Conservation (phyloP, 805 yeast genomes). For the Cyberlindnera euphorbiiphila region DNA sequence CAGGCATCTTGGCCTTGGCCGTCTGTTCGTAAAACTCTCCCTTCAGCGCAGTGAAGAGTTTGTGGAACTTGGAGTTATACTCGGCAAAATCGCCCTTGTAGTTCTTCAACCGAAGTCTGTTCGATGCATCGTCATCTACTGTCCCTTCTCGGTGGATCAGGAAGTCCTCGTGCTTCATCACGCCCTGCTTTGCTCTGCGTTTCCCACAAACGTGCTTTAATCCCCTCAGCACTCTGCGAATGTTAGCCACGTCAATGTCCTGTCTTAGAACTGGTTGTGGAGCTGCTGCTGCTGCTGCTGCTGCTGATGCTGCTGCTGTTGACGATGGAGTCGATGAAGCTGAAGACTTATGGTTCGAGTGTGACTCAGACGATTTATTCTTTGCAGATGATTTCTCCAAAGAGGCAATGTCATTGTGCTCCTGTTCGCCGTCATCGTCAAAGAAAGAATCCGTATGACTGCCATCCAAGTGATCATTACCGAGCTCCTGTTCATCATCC, state of each 20-base stretch:
- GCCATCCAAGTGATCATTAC: too few species aligned
- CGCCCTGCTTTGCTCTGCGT: conserved; percentile 19
- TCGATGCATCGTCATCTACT: conserved; percentile 17
- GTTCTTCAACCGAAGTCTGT: conserved; percentile 24
- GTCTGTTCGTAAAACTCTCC: conserved; percentile 8
- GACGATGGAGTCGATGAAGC: neutral
- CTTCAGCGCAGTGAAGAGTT: conserved; percentile 14
- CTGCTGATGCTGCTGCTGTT: conserved; percentile 2
- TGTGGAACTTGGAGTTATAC: conserved; percentile 19
- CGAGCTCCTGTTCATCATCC: too few species aligned
- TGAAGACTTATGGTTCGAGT: neutral
- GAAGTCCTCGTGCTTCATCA: conserved; percentile 18
- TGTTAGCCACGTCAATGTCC: conserved; percentile 26
- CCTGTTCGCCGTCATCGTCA: too few species aligned
- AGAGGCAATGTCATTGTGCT: too few species aligned
- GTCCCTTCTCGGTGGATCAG: conserved; percentile 14
- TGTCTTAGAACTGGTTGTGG: conserved; percentile 19
- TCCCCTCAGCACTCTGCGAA: conserved; percentile 15
- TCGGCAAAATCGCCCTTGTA: conserved; percentile 29
- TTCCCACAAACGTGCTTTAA: conserved; percentile 11
- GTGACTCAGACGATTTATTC: too few species aligned
- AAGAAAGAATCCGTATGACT: too few species aligned
- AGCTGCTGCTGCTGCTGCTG: conserved; percentile 2
- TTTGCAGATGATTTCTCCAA: neutral
- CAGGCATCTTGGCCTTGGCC: neutral